These are phyloP conservation scores for Phylloporus rhodoxanthus DNA, from an alignment of 768 basidiomycete species.

Conservation along the genomic window DNA sequence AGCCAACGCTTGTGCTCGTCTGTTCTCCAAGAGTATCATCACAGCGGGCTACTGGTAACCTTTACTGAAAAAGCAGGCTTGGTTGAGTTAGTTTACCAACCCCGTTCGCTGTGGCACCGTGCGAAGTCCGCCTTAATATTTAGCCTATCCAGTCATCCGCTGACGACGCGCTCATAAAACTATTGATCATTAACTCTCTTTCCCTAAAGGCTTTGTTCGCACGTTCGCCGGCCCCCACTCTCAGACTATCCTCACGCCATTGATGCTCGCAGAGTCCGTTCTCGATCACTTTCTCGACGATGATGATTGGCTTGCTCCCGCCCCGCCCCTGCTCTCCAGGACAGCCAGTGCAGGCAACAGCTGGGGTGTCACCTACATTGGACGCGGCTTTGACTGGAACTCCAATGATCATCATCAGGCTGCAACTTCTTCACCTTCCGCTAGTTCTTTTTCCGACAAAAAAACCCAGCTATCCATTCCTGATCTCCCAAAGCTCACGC, in stretches of 20 bases:
- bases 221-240: neutral
- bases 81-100: neutral
- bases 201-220: neutral
- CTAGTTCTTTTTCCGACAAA: conserved; percentile 5
- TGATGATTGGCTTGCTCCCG: conserved; percentile 60
- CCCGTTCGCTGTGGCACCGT: conserved; percentile 3
- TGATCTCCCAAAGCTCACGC: conserved; percentile 10
- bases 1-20: neutral
- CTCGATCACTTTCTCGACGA: conserved; percentile 63
- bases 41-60: neutral
- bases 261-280: conserved; percentile 56
- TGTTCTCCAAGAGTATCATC: neutral
- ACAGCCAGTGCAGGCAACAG: conserved; percentile 67
- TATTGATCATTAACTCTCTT: neutral
- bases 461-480: conserved; percentile 6
- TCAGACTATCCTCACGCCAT: neutral
- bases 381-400: conserved; percentile 76
- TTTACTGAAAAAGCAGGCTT: neutral
- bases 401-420: conserved; percentile 33
- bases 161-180: neutral
- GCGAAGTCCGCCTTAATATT: conserved; percentile 11
- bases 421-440: conserved; percentile 3
- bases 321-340: conserved; percentile 48
- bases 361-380: conserved; percentile 83
- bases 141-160: conserved; percentile 1